Base-by-base conservation (phyloP, 2,329 filamentous ascomycete genomes). In the Cercospora beticola region DNA sequence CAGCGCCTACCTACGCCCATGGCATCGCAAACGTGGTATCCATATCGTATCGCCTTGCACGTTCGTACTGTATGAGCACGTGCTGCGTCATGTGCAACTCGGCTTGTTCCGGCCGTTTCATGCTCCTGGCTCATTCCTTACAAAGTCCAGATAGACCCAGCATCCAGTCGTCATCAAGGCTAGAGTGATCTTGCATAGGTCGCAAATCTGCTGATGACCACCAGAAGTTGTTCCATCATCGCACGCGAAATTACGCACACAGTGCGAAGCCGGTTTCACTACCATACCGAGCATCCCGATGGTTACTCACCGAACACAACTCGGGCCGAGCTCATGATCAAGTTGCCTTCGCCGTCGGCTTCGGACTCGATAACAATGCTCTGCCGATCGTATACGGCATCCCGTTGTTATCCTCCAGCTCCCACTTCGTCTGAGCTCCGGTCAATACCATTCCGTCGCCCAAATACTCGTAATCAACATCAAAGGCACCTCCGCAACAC, bases 381-480 rank as follows among this genome's bases (percentile, higher is more conserved):
- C 69, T 73, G 16, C 58, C 70, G 49, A 46, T 73, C 6, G 74
- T 70, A 68, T 68, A 66, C 16, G 64, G 58, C 54, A 61, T 69
- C 16, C 70, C 74, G 9, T 71, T 43, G 10, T 66, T 56, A 66
- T 74, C 64, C 64, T 75, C 67, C 21, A 74, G 33, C 21, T 72
- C 65, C 14, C 65, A 72, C n/a, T 62, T 68, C 36, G 70, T 28
- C 66, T 70, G 73, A 3, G 71, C 63, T 66, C 75, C 74, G 64
- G 73, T 67, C 28, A 71, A 69, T 16, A 43, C 62, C 4, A 71
- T 57, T 69, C 64, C 8, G 65, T 66, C 36, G 65, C 62, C 74
- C 74, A 74, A 3, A 70, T 60, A 26, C 74, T 62, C 8, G 67
- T 70, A 12, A 74, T 26, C 10, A 74, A 18, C 4, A 76, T 66